Base-by-base conservation (phyloP, 805 yeast genomes). In the Isabelozyma pseudorhagii region DNA sequence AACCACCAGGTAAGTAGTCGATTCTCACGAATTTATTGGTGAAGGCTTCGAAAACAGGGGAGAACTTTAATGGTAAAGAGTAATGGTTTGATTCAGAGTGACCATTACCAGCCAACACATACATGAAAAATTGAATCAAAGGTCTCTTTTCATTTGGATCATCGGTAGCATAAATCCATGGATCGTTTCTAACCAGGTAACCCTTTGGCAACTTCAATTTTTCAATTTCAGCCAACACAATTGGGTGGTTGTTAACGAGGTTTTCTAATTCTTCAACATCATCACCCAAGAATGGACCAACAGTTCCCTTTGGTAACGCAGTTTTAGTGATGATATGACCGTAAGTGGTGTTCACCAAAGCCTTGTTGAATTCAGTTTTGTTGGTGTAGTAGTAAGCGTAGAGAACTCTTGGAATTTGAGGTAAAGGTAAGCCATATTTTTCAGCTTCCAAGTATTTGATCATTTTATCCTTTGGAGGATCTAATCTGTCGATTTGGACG, bases 161-260 rank as follows among this genome's bases (percentile, higher is more conserved):
- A 62, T 85, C 90, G 34, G 90, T 84, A 60, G 93, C 96, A 64
- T 88, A 87, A 78, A 87, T 88, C 96, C 96, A 88, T 47, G 92
- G 89, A 64, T 87, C 93, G 62, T 78, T 78, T 57, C 83, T 78
- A 45, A 85, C 84, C 36, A 64, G 63, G 70, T 64, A 79, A 63
- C 62, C 78, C 55, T 71, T 61, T 52, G 91, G 92, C 50, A 87
- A 72, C 55, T 82, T 76, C 67, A 86, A 74, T 64, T 85, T 85
- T 50, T 75, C 87, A 57, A 85, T 74, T 66, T 87, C 91, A 25
- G 84, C 87, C 52, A 64, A 54, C 52, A 85, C 83, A 2, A 60
- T 51, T 15, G 91, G 91, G 61, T 85, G 86, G 25, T 65, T 58
- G 58, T 69, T 60, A 51, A 82, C 75, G 46, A 70, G 60, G 4